Conservation (phyloP, 164 flowering plant species). For the Vitis vinifera region DNA sequence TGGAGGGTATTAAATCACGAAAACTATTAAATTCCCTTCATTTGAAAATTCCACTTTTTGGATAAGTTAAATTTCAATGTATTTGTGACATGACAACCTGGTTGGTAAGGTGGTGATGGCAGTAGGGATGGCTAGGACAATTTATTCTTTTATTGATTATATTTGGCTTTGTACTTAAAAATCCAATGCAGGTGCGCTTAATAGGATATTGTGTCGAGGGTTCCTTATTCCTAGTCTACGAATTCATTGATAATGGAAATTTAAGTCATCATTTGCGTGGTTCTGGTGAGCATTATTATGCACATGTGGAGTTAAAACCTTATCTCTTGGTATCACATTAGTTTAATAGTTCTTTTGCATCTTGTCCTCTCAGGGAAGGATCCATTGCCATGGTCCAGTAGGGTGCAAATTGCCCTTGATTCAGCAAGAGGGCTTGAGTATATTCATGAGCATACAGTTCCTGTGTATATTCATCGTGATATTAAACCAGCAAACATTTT, state of each 20-base stretch:
- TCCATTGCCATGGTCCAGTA: conserved; percentile 71
- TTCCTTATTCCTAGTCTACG: conserved; percentile 81
- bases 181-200: conserved; percentile 71
- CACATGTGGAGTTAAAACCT: not conserved
- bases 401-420: conserved; percentile 96
- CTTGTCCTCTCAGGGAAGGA: conserved; percentile 47
- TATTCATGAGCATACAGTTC: conserved; percentile 95
- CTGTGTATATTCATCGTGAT: conserved; percentile 93
- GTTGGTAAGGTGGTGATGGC: no score
- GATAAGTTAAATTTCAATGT: no score
- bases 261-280: conserved; percentile 80
- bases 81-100: no score
- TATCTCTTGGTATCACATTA: no score
- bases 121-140: no score
- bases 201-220: conserved; percentile 87
- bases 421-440: conserved; percentile 98
- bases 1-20: no score
- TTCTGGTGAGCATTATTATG: conserved; percentile 40
- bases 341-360: not conserved
- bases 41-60: no score
- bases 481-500: conserved; percentile 92
- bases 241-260: conserved; percentile 88
- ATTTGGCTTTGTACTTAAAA: no score
- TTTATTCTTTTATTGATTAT: no score
- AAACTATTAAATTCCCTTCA: no score